Conservation (phyloP, 352 stramenopile genomes). For the Phytopythium ostracodes region DNA sequence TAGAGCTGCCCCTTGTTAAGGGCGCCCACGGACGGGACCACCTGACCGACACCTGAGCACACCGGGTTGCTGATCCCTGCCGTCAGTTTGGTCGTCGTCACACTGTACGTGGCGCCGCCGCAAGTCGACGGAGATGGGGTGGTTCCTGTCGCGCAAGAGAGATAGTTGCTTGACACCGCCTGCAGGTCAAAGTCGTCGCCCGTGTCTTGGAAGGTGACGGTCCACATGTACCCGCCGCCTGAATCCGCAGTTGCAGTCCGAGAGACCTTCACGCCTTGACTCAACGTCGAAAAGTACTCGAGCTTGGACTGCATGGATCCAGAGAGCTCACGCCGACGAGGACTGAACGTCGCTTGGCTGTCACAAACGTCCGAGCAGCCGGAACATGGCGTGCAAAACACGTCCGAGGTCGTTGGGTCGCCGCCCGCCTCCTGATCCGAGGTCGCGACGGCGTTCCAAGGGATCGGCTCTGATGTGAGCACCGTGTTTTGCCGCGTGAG, state of each 20-base stretch:
- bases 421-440: conserved; percentile 77
- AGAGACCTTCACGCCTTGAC: conserved; percentile 68
- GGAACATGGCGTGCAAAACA: conserved; percentile 63
- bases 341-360: conserved; percentile 14
- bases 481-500: conserved; percentile 44
- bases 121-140: conserved; percentile 15
- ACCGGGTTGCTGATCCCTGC: conserved; percentile 59
- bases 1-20: conserved; percentile 92
- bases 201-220: conserved; percentile 88
- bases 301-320: conserved; percentile 78
- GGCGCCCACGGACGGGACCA: conserved; percentile 60
- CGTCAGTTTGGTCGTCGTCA: conserved; percentile 57
- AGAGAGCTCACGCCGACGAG: conserved; percentile 37
- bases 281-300: conserved; percentile 33
- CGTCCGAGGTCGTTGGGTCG: conserved; percentile 24
- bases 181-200: conserved; percentile 76
- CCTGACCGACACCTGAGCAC: conserved; percentile 71
- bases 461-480: conserved; percentile 77
- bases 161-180: conserved; percentile 15
- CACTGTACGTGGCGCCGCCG: conserved; percentile 28
- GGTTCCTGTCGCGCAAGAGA: conserved; percentile 15
- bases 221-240: conserved; percentile 80
- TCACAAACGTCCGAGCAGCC: conserved; percentile 32
- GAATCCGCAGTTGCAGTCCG: conserved; percentile 35
- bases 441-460: conserved; percentile 90